Evolutionary conservation across 352 stramenopile genomes (phyloP).

Genomic region (Phytophthora fragariaefolia): DNA sequence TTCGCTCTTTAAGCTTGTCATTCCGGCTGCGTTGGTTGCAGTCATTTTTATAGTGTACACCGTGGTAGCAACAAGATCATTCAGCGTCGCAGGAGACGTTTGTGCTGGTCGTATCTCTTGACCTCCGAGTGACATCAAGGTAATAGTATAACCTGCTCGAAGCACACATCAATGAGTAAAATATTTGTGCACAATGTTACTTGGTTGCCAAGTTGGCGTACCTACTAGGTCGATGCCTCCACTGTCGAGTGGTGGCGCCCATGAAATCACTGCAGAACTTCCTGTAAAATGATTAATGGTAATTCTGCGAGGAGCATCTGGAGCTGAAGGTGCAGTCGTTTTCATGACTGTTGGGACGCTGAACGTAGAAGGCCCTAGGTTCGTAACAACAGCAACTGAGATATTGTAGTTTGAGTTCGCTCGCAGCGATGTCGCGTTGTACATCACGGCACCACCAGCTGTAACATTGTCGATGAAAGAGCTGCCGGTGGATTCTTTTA

Average conservation of each 20-base stretch:
- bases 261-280: slow-evolving; percentile 44
- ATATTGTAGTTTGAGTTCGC: slow-evolving; percentile 43
- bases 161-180: slow-evolving; percentile 2
- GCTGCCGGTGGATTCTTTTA: slow-evolving; percentile 34
- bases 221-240: slow-evolving; percentile 53
- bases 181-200: neutral
- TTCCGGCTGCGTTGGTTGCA: slow-evolving; percentile 42
- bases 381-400: slow-evolving; percentile 44
- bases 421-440: slow-evolving; percentile 39
- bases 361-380: slow-evolving; percentile 47
- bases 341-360: slow-evolving; percentile 34
- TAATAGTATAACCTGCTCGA: slow-evolving; percentile 33
- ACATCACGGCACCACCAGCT: slow-evolving; percentile 28
- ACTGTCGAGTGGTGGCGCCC: slow-evolving; percentile 49
- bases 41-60: slow-evolving; percentile 61
- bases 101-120: slow-evolving; percentile 14
- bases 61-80: slow-evolving; percentile 39
- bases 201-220: slow-evolving; percentile 17
- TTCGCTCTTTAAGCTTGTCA: slow-evolving; percentile 32
- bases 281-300: slow-evolving; percentile 41
- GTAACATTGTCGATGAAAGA: slow-evolving; percentile 23
- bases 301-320: slow-evolving; percentile 41
- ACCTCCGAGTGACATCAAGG: slow-evolving; percentile 26
- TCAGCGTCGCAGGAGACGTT: slow-evolving; percentile 32
- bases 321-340: slow-evolving; percentile 37